Conservation (phyloP, 164 flowering plant genomes). For the Saururus chinensis region DNA sequence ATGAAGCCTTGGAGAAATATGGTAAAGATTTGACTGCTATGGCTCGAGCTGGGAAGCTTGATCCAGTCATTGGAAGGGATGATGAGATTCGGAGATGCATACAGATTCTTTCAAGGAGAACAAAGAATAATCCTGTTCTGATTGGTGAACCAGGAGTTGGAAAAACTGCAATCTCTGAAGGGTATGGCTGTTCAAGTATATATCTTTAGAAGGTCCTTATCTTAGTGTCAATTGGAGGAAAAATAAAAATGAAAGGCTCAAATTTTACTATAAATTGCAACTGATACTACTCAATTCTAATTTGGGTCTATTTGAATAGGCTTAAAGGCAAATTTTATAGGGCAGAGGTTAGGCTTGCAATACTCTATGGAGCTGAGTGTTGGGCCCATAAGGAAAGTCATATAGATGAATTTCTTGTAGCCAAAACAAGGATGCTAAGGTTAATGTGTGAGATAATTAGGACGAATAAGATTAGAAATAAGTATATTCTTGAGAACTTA, state of each 20-base stretch:
- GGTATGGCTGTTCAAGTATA: no score
- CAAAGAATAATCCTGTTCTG: conserved; percentile 94
- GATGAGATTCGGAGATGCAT: conserved; percentile 96
- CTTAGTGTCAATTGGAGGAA: background rate
- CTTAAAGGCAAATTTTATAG: no score
- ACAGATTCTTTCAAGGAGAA: conserved; percentile 93
- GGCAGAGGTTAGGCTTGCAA: no score
- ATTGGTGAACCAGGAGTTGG: conserved; percentile 99
- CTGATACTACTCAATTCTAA: no score
- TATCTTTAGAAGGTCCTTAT: background rate
- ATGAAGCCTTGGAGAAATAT: conserved; percentile 87
- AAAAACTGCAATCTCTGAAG: conserved; percentile 97
- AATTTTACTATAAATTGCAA: background rate
- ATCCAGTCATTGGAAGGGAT: conserved; percentile 97
- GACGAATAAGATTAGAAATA: no score
- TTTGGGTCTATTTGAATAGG: no score
- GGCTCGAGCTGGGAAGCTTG: conserved; percentile 93
- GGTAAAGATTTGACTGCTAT: conserved; percentile 94
- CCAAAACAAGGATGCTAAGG: no score
- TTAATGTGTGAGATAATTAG: no score
- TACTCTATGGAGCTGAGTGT: no score
- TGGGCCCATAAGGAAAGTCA: no score
- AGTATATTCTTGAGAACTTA: no score
- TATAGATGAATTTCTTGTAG: no score
- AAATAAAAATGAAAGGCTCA: background rate